A percentile compares a stretch with the other conserved stretches of the same genome.
These are phyloP conservation scores for Linaria vulgaris DNA, from an alignment of 257 asterid species.

Conservation along the genomic window DNA sequence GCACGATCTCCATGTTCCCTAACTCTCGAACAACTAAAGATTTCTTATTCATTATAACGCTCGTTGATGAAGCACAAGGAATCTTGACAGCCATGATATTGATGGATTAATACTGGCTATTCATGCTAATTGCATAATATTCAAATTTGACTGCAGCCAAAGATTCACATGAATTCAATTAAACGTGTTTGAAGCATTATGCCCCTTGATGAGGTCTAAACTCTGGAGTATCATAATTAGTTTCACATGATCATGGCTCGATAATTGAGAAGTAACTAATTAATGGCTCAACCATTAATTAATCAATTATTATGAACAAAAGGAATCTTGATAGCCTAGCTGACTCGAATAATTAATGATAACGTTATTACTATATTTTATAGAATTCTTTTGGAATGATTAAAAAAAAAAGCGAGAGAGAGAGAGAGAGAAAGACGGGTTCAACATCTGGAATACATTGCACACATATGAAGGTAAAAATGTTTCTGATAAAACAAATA, in stretches of 20 bases:
- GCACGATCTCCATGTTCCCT: too few relatives aligned
- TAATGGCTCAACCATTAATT: background rate
- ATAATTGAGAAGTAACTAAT: background rate
- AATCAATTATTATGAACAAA: conserved; percentile 10
- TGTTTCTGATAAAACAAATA: too few relatives aligned
- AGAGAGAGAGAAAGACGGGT: too few relatives aligned
- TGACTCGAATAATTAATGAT: background rate
- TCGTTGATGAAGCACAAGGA: background rate
- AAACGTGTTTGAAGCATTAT: too few relatives aligned
- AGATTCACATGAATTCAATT: too few relatives aligned
- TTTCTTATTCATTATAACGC: too few relatives aligned
- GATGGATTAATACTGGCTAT: background rate
- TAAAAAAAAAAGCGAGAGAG: background rate
- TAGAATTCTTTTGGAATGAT: too few relatives aligned
- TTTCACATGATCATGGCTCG: too few relatives aligned
- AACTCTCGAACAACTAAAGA: too few relatives aligned
- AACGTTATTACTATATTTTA: background rate
- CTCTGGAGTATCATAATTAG: too few relatives aligned
- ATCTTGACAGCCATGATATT: background rate
- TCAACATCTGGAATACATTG: too few relatives aligned
- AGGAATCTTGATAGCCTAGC: conserved; percentile 1
- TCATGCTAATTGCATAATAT: background rate
- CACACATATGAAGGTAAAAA: too few relatives aligned
- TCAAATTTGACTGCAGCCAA: background rate
- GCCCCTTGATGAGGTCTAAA: background rate